Conservation (phyloP, 176 grass and related monocot genomes). For the Bonia amplexicaulis region DNA sequence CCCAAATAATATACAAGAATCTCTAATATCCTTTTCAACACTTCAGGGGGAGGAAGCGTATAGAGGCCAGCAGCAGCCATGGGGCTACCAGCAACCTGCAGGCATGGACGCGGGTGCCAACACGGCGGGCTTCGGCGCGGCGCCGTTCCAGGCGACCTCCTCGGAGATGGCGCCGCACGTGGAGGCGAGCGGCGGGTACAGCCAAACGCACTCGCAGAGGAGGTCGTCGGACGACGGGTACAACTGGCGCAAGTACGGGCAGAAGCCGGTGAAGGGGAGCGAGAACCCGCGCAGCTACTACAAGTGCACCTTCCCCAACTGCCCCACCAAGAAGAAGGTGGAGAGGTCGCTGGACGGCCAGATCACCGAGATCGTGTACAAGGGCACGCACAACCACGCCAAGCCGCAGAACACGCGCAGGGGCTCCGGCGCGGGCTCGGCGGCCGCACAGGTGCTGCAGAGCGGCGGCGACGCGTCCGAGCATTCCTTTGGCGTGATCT, state of each 20-base stretch:
- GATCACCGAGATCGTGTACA: slow-evolving; percentile 97
- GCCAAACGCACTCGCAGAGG: slow-evolving; percentile 28
- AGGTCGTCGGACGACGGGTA: slow-evolving; percentile 79
- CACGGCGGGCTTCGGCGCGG: slow-evolving; percentile 22
- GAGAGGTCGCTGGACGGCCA: slow-evolving; percentile 84
- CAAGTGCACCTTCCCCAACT: slow-evolving; percentile 90
- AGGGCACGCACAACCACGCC: slow-evolving; percentile 86
- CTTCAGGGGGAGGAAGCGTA: slow-evolving; percentile 37
- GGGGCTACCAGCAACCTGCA: slow-evolving; percentile 29
- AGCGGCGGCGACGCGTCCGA: slow-evolving; percentile 47
- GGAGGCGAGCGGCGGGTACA: slow-evolving; percentile 20
- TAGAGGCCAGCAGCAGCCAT: slow-evolving; percentile 36
- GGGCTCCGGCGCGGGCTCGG: slow-evolving; percentile 27
- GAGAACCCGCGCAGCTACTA: slow-evolving; percentile 98
- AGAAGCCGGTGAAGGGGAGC: slow-evolving; percentile 97
- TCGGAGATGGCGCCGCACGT: slow-evolving; percentile 23
- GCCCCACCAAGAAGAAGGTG: slow-evolving; percentile 98
- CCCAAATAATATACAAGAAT: background rate
- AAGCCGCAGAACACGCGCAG: slow-evolving; percentile 67
- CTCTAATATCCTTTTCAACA: slow-evolving; percentile 15
- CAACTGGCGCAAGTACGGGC: slow-evolving; percentile 98
- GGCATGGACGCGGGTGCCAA: slow-evolving; percentile 38
- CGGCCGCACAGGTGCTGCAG: slow-evolving; percentile 26
- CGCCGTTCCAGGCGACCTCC: slow-evolving; percentile 35
- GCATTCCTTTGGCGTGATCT: slow-evolving; percentile 42